phyloP scores from a whole-genome alignment of 108 stramenopile species.

The Fistulifera solaris region DNA sequence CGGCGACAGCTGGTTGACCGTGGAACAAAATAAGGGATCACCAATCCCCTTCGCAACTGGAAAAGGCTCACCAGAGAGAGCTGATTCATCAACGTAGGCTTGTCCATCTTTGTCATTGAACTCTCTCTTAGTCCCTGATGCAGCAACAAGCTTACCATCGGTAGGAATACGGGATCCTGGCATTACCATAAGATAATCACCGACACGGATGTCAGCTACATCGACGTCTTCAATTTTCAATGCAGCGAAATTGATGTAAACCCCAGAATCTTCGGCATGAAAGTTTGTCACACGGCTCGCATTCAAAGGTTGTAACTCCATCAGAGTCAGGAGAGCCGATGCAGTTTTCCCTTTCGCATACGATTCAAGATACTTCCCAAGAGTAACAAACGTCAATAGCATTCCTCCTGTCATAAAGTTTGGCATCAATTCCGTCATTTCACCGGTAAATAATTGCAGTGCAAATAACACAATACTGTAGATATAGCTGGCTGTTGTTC shows the following conservation, averaged over 20 bases:
- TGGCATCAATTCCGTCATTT: constrained; percentile 20
- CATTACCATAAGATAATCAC: constrained; percentile 44
- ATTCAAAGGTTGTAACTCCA: constrained; percentile 35
- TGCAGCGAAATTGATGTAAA: constrained; percentile 14
- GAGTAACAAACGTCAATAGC: constrained; percentile 87
- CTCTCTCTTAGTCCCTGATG: neutral
- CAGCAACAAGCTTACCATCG: constrained; percentile 39
- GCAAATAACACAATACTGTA: constrained; percentile 57
- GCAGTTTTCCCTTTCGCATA: constrained; percentile 78
- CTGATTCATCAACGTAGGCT: constrained; percentile 68
- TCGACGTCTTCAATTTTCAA: constrained; percentile 46
- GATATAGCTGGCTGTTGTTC: constrained; percentile 84
- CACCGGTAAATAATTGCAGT: neutral
- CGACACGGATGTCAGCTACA: constrained; percentile 29
- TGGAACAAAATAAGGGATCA: constrained; percentile 42
- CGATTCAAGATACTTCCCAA: constrained; percentile 84
- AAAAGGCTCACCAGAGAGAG: constrained; percentile 80
- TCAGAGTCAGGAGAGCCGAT: constrained; percentile 60
- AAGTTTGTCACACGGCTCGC: constrained; percentile 8
- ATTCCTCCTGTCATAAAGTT: constrained; percentile 86
- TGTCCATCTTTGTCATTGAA: neutral
- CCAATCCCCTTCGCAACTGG: constrained; percentile 58
- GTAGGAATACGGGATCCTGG: constrained; percentile 59
- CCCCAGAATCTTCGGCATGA: neutral
- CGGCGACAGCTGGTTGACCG: constrained; percentile 53